phyloP scores from a whole-genome alignment of 176 grass and related monocot genomes.

The Aegilops longissima region DNA sequence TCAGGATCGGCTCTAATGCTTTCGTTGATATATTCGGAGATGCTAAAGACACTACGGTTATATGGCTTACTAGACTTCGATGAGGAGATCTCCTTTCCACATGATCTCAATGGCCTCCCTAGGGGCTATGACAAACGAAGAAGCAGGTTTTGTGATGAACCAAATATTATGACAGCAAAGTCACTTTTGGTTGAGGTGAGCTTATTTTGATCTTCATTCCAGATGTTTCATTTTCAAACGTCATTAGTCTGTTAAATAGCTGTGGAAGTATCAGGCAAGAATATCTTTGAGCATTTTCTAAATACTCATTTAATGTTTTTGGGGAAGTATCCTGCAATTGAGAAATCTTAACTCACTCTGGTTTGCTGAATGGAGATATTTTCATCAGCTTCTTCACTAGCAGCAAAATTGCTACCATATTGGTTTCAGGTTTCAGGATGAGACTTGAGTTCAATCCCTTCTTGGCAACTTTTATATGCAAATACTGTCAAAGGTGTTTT shows the following conservation, averaged over 20 bases:
- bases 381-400: neutral
- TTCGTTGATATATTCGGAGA: constrained; percentile 88
- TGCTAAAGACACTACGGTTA: constrained; percentile 62
- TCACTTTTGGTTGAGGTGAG: constrained; percentile 71
- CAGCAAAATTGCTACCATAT: neutral
- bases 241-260: neutral
- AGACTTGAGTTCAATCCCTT: neutral
- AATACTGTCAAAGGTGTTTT: neutral
- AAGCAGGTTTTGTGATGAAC: constrained; percentile 55
- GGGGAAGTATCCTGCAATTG: neutral
- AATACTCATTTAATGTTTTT: neutral
- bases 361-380: neutral
- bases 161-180: constrained; percentile 82
- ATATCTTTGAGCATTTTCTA: neutral
- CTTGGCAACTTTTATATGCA: neutral
- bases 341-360: neutral
- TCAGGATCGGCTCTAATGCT: constrained; percentile 79
- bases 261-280: neutral
- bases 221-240: neutral
- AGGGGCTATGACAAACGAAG: constrained; percentile 86
- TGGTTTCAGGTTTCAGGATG: neutral
- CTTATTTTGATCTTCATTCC: constrained; percentile 19
- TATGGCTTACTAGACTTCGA: constrained; percentile 76
- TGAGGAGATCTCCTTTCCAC: constrained; percentile 80
- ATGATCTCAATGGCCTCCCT: constrained; percentile 56